Base-by-base conservation (phyloP, 2,329 filamentous ascomycete species). In the Cercospora beticola region DNA sequence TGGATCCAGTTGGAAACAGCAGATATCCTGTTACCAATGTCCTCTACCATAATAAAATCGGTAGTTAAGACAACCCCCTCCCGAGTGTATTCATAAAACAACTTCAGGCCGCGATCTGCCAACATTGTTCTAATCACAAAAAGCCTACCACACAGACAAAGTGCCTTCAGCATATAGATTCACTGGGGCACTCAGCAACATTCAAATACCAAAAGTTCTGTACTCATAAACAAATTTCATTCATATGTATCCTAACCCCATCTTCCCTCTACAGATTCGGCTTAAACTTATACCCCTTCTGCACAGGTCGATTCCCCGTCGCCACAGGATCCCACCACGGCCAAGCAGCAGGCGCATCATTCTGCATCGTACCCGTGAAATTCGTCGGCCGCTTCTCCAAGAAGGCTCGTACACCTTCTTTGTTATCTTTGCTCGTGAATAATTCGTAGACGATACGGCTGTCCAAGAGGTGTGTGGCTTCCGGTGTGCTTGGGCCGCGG, bases 401-500 rank as follows among this genome's bases (percentile, higher is more conserved):
- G 77, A 92, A 92, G n/a, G 88, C 88, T 64, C 83, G 76, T 6
- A 92, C 86, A 2, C 90, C 90, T 76, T 92, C 90, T 40, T 84
- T 84, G 63, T 89, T 87, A 74, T 92, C 90, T 71, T 84, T 86
- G 68, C 79, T 86, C 9, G 80, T 81, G 78, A 89, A 88, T 67
- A 90, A 68, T 71, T 89, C 87, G 74, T 85, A 86, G 66, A 91
- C 82, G n/a, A 91, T 78, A 70, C 82, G 84, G 71, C 86, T 88
- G 79, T 94, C 91, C 31, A 93, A 80, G 71, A 92, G 78, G 81
- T 92, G 90, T 65, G 90, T 87, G 61, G 84, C 89, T 80, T 94
- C 91, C 0, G 90, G 86, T 23, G 84, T 87, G 18, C 80, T 82
- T 0, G 84, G 82, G 40, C 84, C 84, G 31, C 87, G 81, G 73